These are phyloP conservation scores for Spergularia marina DNA, from an alignment of 148 eudicot genomes.

Conservation along the genomic window DNA sequence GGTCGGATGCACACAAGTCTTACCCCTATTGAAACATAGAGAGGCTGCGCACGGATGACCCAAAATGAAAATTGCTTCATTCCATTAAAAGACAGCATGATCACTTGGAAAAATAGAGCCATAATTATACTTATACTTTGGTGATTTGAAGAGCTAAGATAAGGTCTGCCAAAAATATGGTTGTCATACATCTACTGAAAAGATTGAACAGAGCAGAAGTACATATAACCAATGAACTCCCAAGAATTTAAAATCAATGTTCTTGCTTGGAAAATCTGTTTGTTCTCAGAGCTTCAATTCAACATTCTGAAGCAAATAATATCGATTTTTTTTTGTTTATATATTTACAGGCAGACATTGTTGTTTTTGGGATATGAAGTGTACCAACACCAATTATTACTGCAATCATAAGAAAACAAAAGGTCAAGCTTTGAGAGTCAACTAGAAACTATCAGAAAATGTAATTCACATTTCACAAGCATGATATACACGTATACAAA, in stretches of 20 bases:
- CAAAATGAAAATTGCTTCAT: too few relatives aligned
- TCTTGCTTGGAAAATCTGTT: not conserved
- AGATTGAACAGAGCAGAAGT: not conserved
- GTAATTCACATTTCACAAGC: slow-evolving; percentile 7
- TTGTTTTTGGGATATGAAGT: too few relatives aligned
- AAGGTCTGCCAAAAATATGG: not conserved
- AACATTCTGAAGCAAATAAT: not conserved
- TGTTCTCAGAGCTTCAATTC: not conserved
- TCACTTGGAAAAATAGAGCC: not conserved
- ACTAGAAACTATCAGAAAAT: slow-evolving; percentile 6
- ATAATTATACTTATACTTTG: not conserved
- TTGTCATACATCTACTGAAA: not conserved
- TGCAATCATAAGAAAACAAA: not conserved
- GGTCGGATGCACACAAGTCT: too few relatives aligned
- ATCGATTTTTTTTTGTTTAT: too few relatives aligned
- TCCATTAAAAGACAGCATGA: not conserved
- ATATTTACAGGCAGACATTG: too few relatives aligned
- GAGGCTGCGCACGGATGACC: too few relatives aligned
- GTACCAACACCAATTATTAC: not conserved
- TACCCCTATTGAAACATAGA: too few relatives aligned
- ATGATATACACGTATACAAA: not conserved
- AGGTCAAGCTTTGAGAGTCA: not conserved
- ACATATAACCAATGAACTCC: not conserved
- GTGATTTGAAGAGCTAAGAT: not conserved
- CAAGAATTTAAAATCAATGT: not conserved